A percentile compares a stretch with the other conserved stretches of the same genome.
Conservation (phyloP, 228 moss, liverwort and hornwort species). For the Sphagnum magellanicum region DNA sequence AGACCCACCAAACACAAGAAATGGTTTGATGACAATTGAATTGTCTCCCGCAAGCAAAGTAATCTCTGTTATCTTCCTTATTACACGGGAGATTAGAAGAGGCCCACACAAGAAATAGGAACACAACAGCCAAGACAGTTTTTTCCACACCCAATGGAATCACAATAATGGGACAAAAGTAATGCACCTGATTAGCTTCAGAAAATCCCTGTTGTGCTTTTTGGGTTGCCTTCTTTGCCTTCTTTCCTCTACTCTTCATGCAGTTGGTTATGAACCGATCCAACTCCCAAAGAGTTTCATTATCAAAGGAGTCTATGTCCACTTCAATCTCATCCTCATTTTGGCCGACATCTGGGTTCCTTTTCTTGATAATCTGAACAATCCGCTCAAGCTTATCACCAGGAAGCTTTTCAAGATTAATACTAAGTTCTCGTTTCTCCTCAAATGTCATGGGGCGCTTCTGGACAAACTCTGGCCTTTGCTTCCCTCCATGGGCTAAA, state of each 20-base stretch:
- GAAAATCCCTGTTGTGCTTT: neutral
- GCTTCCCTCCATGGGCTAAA: constrained; percentile 6
- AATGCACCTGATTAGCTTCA: neutral
- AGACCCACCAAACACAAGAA: too few species aligned
- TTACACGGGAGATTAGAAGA: too few species aligned
- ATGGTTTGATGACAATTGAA: too few species aligned
- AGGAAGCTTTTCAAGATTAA: constrained; percentile 15
- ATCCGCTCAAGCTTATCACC: constrained; percentile 21
- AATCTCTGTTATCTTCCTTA: too few species aligned
- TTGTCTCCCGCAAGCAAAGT: too few species aligned
- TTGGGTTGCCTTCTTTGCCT: neutral
- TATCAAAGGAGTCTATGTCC: constrained; percentile 20
- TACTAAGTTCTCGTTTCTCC: constrained; percentile 18
- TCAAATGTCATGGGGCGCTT: constrained; percentile 19
- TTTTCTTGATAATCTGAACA: constrained; percentile 23
- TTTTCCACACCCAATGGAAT: too few species aligned
- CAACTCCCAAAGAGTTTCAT: constrained; percentile 24
- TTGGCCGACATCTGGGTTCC: constrained; percentile 9
- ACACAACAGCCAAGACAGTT: too few species aligned
- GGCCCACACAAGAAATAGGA: too few species aligned
- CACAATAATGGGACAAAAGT: too few species aligned
- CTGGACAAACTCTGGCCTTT: constrained; percentile 10
- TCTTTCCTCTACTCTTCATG: constrained; percentile 27
- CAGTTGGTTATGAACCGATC: constrained; percentile 26
- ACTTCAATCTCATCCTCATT: constrained; percentile 24